Evolutionary conservation across 108 stramenopile genomes (phyloP), one percentile per base, ranked within the genome.

Genomic region (Aurantiochytrium sp.): DNA sequence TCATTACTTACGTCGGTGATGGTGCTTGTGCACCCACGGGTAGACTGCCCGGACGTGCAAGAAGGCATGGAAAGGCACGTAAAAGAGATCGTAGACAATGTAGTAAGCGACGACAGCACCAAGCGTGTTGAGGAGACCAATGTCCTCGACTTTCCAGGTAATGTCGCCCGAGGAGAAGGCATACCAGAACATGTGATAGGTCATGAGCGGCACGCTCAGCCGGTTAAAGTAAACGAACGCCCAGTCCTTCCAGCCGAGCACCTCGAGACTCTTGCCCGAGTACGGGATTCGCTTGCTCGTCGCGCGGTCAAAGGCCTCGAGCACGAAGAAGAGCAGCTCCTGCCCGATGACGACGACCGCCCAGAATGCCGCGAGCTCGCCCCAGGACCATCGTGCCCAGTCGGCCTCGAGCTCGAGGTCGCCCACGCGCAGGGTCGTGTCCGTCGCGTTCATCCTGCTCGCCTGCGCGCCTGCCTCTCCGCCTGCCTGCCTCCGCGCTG

Each of bases 1-100:
- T 35, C 35, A 35, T 35, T 1, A 35, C 55, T 4, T 57, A 57
- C 55, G 97, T 58, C 93, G 92, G 89, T 99, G 98, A 88, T 99
- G 98, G 93, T 99, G 98, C 93, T 98, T 99, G 95, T 99, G 98
- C 60, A 99, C 93, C 89, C 91, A 93, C 4, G 93, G 92, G 90
- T 99, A 99, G 5, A 98, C 87, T 5, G 95, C 90, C 72, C 96
- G 96, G 35, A 96, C 90, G 91, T 99, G 98, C 19, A 99, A 92
- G 14, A 94, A 90, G 91, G 97, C 96, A 87, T 99, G 98, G 47
- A 99, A 93, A 23, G 95, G 92, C 5, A 96, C 97, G 93, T 99
- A 99, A 92, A 96, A 95, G 73, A 98, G 95, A 92, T 99, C 98
- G 91, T 97, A 99, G 72, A 95, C 93, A 44, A 98, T 90, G 91